Percentiles rank a stretch among this genome's conserved stretches.
phyloP scores from a whole-genome alignment of 495 filamentous ascomycete species.

The Umbilicaria muhlenbergii region DNA sequence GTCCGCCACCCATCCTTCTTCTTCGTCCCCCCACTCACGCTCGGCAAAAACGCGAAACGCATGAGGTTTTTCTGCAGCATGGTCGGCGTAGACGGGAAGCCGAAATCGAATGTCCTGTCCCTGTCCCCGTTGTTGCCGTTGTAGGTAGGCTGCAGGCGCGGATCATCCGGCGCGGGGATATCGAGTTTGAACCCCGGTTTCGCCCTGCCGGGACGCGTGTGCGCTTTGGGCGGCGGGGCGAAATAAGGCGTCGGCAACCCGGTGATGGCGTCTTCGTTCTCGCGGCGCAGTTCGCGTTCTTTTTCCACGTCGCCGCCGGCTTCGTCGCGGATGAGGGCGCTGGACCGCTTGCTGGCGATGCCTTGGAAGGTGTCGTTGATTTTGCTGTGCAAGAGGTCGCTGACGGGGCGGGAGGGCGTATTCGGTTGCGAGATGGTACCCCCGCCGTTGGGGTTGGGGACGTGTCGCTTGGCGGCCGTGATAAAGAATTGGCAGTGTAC shows the following conservation, averaged over 20 bases:
- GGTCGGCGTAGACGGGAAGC: slow-evolving; percentile 58
- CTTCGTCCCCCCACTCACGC: slow-evolving; percentile 33
- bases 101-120: slow-evolving; percentile 46
- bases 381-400: slow-evolving; percentile 62
- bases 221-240: slow-evolving; percentile 20
- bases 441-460: slow-evolving; percentile 1
- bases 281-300: slow-evolving; percentile 65
- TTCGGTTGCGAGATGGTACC: slow-evolving; percentile 8
- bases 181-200: slow-evolving; percentile 6
- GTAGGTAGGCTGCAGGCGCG: slow-evolving; percentile 15
- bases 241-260: slow-evolving; percentile 48
- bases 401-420: slow-evolving; percentile 34
- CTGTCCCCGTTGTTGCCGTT: slow-evolving; percentile 2
- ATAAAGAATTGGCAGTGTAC: slow-evolving; percentile 92
- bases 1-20: slow-evolving; percentile 73
- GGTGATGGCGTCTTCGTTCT: slow-evolving; percentile 73
- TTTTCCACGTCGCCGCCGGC: slow-evolving; percentile 63
- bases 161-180: slow-evolving; percentile 11
- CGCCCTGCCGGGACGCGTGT: slow-evolving; percentile 10
- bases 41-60: slow-evolving; percentile 66
- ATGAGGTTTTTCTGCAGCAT: slow-evolving; percentile 71
- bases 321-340: slow-evolving; percentile 63
- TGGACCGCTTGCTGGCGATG: slow-evolving; percentile 69
- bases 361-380: slow-evolving; percentile 68
- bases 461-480: slow-evolving; percentile 50